phyloP scores from a whole-genome alignment of 306 rosid genomes.

The Rosa rugosa region DNA sequence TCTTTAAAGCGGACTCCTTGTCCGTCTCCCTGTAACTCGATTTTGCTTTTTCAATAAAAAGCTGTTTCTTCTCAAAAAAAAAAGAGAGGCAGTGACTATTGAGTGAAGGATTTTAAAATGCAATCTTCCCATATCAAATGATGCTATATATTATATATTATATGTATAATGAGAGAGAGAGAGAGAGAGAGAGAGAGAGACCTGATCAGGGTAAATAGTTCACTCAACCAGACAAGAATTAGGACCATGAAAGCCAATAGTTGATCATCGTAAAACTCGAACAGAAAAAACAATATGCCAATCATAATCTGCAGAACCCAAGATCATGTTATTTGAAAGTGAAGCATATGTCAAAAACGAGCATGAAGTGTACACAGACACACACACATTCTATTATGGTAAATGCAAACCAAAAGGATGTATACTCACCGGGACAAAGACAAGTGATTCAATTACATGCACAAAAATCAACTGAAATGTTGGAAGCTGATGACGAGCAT shows the following conservation, averaged over 20 bases:
- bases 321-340: conserved; percentile 10
- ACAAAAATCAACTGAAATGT: conserved; percentile 95
- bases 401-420: conserved; percentile 4
- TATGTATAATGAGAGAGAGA: too few species aligned
- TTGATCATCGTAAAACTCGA: conserved; percentile 95
- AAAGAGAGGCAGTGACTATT: neutral
- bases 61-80: too few species aligned
- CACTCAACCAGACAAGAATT: conserved; percentile 98
- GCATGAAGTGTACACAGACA: neutral
- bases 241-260: conserved; percentile 93
- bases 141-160: neutral
- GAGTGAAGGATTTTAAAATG: neutral
- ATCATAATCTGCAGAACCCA: conserved; percentile 87
- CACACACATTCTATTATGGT: neutral
- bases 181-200: conserved; percentile 39
- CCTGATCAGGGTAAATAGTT: conserved; percentile 92
- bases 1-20: too few species aligned
- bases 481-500: conserved; percentile 95
- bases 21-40: too few species aligned
- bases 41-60: too few species aligned
- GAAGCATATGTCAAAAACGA: neutral
- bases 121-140: neutral
- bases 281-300: conserved; percentile 91
- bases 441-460: conserved; percentile 96
- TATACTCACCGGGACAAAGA: conserved; percentile 87